phyloP scores from a whole-genome alignment of 202 grass and related monocot genomes.

The Schoenoplectus tabernaemontani region DNA sequence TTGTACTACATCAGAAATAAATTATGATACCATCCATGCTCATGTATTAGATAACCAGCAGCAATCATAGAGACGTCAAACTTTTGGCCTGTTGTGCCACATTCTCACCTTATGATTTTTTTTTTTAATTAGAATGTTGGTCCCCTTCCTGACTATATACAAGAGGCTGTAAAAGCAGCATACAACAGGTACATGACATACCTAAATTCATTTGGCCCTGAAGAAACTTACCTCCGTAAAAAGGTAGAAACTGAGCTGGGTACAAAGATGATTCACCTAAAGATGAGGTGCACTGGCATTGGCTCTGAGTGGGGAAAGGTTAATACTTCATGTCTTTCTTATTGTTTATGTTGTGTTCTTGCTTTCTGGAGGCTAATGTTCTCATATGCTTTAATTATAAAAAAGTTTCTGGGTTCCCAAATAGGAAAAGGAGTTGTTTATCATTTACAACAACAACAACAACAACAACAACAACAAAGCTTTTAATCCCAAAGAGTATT shows the following conservation, averaged over 20 bases:
- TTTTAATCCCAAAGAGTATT: no score
- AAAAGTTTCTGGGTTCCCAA: neutral
- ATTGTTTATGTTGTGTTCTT: neutral
- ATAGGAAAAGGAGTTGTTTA: neutral
- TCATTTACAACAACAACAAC: neutral
- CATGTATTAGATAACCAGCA: neutral
- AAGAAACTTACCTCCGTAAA: conserved; percentile 65
- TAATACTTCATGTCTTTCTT: conserved; percentile 4
- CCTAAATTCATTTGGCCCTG: conserved; percentile 75
- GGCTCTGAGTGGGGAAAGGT: conserved; percentile 94
- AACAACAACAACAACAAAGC: no score
- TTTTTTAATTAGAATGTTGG: conserved; percentile 60
- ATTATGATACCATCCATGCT: neutral
- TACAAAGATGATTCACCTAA: conserved; percentile 96
- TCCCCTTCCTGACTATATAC: conserved; percentile 64
- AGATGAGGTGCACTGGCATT: conserved; percentile 91
- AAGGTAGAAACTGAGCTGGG: conserved; percentile 92
- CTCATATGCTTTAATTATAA: neutral
- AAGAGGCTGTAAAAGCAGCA: conserved; percentile 83
- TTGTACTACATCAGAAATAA: neutral
- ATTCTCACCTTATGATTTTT: conserved; percentile 5
- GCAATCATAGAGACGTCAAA: neutral
- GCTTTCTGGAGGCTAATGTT: neutral
- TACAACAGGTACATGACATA: conserved; percentile 68
- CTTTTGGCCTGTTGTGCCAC: neutral